Base-by-base conservation (phyloP, 805 yeast genomes). In the Candida manassasensis region DNA sequence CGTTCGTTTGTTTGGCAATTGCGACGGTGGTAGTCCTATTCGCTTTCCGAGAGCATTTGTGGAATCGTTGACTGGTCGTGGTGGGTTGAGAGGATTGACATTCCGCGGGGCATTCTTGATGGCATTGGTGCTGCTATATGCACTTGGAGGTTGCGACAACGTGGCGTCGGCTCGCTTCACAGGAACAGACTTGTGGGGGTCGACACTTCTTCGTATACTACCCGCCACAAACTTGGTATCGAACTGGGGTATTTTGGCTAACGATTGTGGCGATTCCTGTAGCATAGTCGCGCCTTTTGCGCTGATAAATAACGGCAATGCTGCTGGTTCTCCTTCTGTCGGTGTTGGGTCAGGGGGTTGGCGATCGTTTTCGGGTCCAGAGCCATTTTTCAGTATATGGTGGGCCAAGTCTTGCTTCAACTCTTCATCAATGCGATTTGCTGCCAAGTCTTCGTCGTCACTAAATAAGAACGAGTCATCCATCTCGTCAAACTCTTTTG, bases 151-250 rank as follows among this genome's bases (percentile, higher is more conserved):
- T 16, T 18, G 27, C 11, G 27, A 27, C 9, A 34, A 8, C 7
- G 8, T 25, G 8, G 21, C 29, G 6, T 53, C 59, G 1, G 52
- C 33, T 19, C 79, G 59, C 39, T 73, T 75, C 2, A 83, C 63
- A 2, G 84, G 88, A 3, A 77, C 73, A 0, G 89, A 82, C 38
- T 73, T 78, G 1, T 71, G 67, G 30, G 81, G 90, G 53, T 84
- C 88, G 10, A 81, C 63, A 0, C 82, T 79, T 13, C 69, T 54
- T 29, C 63, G 49, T 36, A 77, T 73, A 43, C 67, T 71, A 10
- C 70, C 73, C 4, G 75, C 75, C 28, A 73, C 76, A 35, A 55
- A 55, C 72, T 74, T 50, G 25, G 67, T 55, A 41, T 77, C 74
- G 42, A 69, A 75, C 34, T 71, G 75, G 0, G 84, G 77, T 32